Evolutionary conservation across 1,139 yeast genomes (phyloP).

Genomic region (Yamadazyma conglobata): DNA sequence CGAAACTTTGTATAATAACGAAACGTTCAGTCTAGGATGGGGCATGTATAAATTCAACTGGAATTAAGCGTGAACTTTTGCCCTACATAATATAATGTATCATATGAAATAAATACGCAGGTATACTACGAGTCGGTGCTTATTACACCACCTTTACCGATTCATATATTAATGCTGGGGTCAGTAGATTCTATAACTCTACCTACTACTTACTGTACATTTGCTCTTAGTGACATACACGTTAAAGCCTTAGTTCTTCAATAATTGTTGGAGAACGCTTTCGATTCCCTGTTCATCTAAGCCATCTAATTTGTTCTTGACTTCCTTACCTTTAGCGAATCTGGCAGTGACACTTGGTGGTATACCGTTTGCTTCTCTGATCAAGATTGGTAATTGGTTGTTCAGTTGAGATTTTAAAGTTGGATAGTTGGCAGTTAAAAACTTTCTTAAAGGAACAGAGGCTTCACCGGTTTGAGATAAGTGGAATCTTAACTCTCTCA

Average conservation of each 20-base stretch:
- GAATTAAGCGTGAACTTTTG: too few relatives aligned
- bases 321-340: slow-evolving; percentile 49
- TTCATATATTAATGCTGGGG: too few relatives aligned
- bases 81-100: too few relatives aligned
- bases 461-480: slow-evolving; percentile 74
- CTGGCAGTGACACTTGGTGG: slow-evolving; percentile 74
- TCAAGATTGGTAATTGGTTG: slow-evolving; percentile 57
- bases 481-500: slow-evolving; percentile 77
- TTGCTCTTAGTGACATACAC: too few relatives aligned
- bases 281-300: slow-evolving; percentile 42
- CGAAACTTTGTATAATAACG: slow-evolving; percentile 45
- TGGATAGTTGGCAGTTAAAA: slow-evolving; percentile 60
- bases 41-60: slow-evolving; percentile 53
- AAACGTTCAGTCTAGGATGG: slow-evolving; percentile 58
- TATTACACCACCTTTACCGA: too few relatives aligned
- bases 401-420: slow-evolving; percentile 48
- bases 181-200: too few relatives aligned
- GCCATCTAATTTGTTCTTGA: slow-evolving; percentile 42
- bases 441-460: slow-evolving; percentile 60
- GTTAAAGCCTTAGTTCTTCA: slow-evolving; percentile 28
- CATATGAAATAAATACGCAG: too few relatives aligned
- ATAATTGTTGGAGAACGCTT: slow-evolving; percentile 34
- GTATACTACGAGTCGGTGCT: too few relatives aligned
- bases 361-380: slow-evolving; percentile 73
- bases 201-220: too few relatives aligned